These are phyloP conservation scores for Cronartium ribicola DNA, from an alignment of 1,284 basidiomycete genomes.

Conservation along the genomic window DNA sequence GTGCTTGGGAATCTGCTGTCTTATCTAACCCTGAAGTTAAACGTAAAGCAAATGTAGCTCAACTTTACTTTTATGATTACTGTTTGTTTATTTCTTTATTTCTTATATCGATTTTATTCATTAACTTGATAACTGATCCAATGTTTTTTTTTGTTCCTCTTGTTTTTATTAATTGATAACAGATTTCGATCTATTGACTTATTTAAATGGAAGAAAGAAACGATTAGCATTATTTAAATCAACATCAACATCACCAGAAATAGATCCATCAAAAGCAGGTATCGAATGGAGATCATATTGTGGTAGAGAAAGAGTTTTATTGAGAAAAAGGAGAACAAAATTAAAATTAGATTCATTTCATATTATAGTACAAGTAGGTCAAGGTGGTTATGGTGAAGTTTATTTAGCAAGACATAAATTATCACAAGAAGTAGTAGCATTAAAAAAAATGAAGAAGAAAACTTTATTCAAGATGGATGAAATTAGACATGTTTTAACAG, in stretches of 20 bases:
- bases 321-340: conserved; percentile 81
- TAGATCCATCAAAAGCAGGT: conserved; percentile 29
- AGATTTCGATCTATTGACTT: conserved; percentile 72
- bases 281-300: conserved; percentile 85
- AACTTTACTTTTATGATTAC: conserved; percentile 67
- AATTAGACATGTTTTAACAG: conserved; percentile 91
- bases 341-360: conserved; percentile 81
- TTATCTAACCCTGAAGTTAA: conserved; percentile 77
- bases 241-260: conserved; percentile 12
- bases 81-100: conserved; percentile 3
- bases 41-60: conserved; percentile 88
- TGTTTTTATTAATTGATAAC: background rate
- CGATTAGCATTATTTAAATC: conserved; percentile 57
- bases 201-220: conserved; percentile 75
- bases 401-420: conserved; percentile 85
- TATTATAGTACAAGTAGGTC: conserved; percentile 92
- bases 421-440: conserved; percentile 84
- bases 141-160: background rate
- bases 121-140: conserved; percentile 1
- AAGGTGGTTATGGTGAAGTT: conserved; percentile 94
- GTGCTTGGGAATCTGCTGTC: conserved; percentile 72
- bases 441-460: conserved; percentile 92
- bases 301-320: conserved; percentile 80
- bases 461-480: conserved; percentile 96
- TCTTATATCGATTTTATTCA: background rate